Evolutionary conservation across 2,329 filamentous ascomycete species (phyloP), one percentile per base, ranked within the genome.

Genomic region (Thielaviopsis populi): DNA sequence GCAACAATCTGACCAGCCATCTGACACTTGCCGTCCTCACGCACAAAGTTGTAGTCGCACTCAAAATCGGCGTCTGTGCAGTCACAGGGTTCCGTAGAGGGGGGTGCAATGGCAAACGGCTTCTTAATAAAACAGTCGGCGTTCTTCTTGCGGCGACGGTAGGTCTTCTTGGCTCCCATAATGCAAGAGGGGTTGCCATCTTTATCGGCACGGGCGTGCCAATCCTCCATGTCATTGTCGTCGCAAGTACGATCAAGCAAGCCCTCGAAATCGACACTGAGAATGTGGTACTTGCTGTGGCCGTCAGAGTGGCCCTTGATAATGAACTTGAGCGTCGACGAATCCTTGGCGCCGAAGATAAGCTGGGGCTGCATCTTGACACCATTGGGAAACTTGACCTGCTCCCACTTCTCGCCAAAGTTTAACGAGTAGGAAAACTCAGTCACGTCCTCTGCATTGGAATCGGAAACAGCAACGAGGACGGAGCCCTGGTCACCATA

Each of bases 81-180:
- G 48, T 89, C 83, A 77, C 94, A 99, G 58, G 83, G 75, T 69
- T 89, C 83, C 33, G 82, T 86, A 66, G 85, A 77, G 1, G 87
- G 83, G 41, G 82, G 75, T 0, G 88, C 85, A 67, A 94, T 88
- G 70, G 90, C 84, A 76, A 96, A 96, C 62, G 92, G 84, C 66
- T 88, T 80, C 69, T 89, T 88, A 69, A 97, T 80, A 72, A 96
- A 95, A 74, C 95, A 99, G 66, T 95, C 84, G 19, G 88, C 87
- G 69, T 89, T 82, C 72, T 90, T 87, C 78, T 95, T 97, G 69
- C 94, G 85, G 68, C 94, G 84, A 63, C 79, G 81, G 74, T 88
- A 99, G 67, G 83, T 89, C 72, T 97, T 92, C 70, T 86, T 95
- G 72, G 96, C 91, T 22, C 94, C 94, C 92, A 99, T 97, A 68